Conservation (phyloP, 306 rosid genomes). For the Trichosanthes cucumerina region DNA sequence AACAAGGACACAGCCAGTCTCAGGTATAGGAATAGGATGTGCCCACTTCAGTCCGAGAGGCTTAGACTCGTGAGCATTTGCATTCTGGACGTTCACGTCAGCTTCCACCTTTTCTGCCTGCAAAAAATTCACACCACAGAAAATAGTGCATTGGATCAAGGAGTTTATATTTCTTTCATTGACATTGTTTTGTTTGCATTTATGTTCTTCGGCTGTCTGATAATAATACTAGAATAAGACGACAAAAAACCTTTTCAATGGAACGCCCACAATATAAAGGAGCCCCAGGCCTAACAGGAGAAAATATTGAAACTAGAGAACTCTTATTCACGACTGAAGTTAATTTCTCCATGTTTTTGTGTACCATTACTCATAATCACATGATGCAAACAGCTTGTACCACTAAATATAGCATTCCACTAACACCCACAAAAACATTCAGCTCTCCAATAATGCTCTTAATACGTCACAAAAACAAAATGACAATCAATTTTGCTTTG, state of each 20-base stretch:
- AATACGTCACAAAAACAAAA: neutral
- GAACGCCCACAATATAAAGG: neutral
- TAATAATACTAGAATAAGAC: neutral
- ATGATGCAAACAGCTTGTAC: neutral
- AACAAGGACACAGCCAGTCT: conserved; percentile 91
- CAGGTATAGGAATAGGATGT: conserved; percentile 84
- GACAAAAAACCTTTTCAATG: neutral
- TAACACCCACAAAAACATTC: neutral
- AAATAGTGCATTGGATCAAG: conserved; percentile 11
- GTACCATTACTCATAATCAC: conserved; percentile 5
- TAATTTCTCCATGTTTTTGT: neutral
- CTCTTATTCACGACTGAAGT: neutral
- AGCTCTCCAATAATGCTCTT: neutral
- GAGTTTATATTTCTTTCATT: neutral
- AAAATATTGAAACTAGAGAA: neutral
- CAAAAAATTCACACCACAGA: conserved; percentile 13
- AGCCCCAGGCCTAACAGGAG: neutral
- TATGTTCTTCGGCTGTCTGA: neutral
- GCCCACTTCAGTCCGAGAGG: conserved; percentile 78
- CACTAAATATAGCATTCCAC: neutral
- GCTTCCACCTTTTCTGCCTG: conserved; percentile 59
- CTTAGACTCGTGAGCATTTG: conserved; percentile 30
- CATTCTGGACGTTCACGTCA: conserved; percentile 37
- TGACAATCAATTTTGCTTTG: neutral
- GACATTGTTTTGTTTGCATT: neutral